phyloP scores from a whole-genome alignment of 305 asterid genomes.

The Plantago coronopus region DNA sequence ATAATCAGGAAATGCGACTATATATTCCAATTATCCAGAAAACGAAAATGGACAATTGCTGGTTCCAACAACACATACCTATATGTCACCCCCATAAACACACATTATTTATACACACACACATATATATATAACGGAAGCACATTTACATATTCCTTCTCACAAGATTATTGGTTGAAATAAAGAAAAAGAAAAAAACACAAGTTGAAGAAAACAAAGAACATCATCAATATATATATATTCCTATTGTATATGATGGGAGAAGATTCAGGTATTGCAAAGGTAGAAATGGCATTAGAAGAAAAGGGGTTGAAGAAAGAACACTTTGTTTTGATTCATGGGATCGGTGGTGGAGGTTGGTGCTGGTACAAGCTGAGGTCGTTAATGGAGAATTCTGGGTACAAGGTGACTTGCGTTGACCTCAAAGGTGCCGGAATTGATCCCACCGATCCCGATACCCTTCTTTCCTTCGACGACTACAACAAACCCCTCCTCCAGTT shows the following conservation, averaged over 20 bases:
- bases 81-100: neutral
- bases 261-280: neutral
- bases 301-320: neutral
- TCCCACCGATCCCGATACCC: constrained; percentile 55
- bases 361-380: constrained; percentile 77
- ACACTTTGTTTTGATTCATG: constrained; percentile 81
- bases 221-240: too few species aligned
- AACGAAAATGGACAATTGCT: constrained; percentile 7
- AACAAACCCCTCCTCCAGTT: constrained; percentile 64
- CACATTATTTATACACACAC: too few species aligned
- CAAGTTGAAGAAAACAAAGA: too few species aligned
- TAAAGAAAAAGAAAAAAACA: neutral
- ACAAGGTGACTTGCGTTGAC: constrained; percentile 68
- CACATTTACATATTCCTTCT: too few species aligned
- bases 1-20: neutral
- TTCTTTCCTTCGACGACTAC: constrained; percentile 54
- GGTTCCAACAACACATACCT: neutral
- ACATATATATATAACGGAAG: too few species aligned
- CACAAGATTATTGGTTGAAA: neutral
- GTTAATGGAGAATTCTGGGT: constrained; percentile 60
- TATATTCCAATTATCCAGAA: neutral
- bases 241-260: neutral
- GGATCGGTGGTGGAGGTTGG: constrained; percentile 71
- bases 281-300: too few species aligned
- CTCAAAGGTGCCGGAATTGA: constrained; percentile 65